Evolutionary conservation across 805 yeast species (phyloP).

Genomic region (Teunomyces tritomae): DNA sequence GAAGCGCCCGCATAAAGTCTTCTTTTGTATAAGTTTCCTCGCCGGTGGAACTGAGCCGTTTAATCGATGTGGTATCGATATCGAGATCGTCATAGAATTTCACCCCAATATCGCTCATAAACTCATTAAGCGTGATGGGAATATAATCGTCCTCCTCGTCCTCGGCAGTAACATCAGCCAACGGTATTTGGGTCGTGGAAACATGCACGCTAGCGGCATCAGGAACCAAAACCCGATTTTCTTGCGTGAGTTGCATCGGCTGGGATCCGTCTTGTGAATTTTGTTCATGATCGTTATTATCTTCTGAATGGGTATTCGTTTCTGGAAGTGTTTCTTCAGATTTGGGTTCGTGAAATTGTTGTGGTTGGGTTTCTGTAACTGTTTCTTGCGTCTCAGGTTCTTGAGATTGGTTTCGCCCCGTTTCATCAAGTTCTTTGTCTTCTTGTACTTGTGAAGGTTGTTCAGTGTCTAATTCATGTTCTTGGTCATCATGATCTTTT

Average conservation of each 20-base stretch:
- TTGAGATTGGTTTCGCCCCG: too few species aligned
- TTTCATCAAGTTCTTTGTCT: not conserved
- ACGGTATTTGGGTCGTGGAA: slow-evolving; percentile 27
- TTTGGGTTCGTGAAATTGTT: not conserved
- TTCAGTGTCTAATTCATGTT: not conserved
- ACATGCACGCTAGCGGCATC: slow-evolving; percentile 1
- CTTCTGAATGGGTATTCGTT: too few species aligned
- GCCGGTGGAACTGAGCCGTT: slow-evolving; percentile 21
- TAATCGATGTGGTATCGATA: slow-evolving; percentile 24
- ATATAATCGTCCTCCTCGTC: slow-evolving; percentile 18
- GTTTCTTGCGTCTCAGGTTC: too few species aligned
- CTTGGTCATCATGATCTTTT: not conserved
- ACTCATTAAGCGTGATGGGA: slow-evolving; percentile 36
- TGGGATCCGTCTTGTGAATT: slow-evolving; percentile 10
- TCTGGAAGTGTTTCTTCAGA: not conserved
- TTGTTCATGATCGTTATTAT: too few species aligned
- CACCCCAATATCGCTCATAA: slow-evolving; percentile 39
- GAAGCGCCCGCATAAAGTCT: slow-evolving; percentile 40
- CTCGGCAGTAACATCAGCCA: slow-evolving; percentile 12
- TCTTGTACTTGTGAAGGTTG: not conserved
- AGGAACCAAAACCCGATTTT: slow-evolving; percentile 2
- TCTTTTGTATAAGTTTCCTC: slow-evolving; percentile 13
- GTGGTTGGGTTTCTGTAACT: too few species aligned
- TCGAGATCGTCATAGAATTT: slow-evolving; percentile 48
- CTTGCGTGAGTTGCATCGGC: slow-evolving; percentile 24